Base-by-base conservation (phyloP, 257 asterid species). In the Verbena officinalis region DNA sequence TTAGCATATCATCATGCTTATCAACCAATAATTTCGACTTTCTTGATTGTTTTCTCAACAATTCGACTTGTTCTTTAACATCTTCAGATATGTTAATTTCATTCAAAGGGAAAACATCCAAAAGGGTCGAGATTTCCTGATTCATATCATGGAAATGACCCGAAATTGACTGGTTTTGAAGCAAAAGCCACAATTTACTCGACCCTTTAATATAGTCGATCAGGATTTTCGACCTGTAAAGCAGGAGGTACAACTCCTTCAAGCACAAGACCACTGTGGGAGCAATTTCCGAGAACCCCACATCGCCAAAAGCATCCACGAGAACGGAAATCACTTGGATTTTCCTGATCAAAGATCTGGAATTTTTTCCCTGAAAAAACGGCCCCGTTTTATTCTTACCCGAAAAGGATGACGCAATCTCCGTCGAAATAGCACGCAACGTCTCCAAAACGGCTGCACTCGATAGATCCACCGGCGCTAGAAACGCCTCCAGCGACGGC, bases 171-270 rank as follows among this genome's bases (percentile, higher is more conserved):
- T 83, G 86, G 76, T 74, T 84, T 27, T 90, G 97, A 49, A 93
- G 92, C 82, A 93, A 74, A 59, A 93, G 71, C 99, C 97, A 90
- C 65, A 93, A 62, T 75, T 84, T 93, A 77, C 96, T 84, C 27
- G 96, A 85, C 24, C 83, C 82, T 11, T 55, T 72, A 1, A 90
- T 84, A 45, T 86, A 86, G 70, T 90, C 97, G 53, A 93, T 86
- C 80, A 94, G 57, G 62, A 88, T 83, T 72, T 80, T 90, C 15
- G 95, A 81, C 80, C 99, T 77, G 81, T 87, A 84, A 57, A 93
- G 90, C 78, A 87, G 82, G 64, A 93, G 89, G 85, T 93, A 93
- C 83, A 93, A 75, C 82, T 93, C 97, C 80, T 90, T 87, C 72
- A 93, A 84, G 94, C 97, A 93, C 9, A 93, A 55, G 69, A 79